Percentiles rank a stretch among this genome's conserved stretches.
Conservation (phyloP, 225 moss, liverwort and hornwort species). For the Neckera pumila region DNA sequence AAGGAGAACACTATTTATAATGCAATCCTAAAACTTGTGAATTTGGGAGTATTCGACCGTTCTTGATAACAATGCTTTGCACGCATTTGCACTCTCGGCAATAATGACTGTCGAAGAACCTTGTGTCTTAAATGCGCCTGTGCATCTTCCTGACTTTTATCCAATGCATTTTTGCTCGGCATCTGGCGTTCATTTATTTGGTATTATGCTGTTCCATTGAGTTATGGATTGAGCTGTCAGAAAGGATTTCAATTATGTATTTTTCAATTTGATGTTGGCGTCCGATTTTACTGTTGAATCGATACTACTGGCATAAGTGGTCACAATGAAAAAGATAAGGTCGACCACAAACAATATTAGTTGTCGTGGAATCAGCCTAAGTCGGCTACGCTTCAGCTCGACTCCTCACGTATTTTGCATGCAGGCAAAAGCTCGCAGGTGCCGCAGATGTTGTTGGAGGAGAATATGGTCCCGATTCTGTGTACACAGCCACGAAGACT, state of each 20-base stretch:
- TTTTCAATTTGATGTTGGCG: not conserved
- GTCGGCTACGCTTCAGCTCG: not conserved
- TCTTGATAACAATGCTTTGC: not conserved
- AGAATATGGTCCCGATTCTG: conserved; percentile 37
- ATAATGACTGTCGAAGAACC: not conserved
- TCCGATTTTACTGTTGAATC: not conserved
- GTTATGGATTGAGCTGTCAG: not conserved
- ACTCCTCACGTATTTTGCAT: not conserved
- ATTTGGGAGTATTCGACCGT: not conserved
- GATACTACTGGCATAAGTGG: not conserved
- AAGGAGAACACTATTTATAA: not conserved
- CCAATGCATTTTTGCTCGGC: not conserved
- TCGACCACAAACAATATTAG: not conserved
- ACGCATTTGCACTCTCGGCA: not conserved
- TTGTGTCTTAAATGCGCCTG: not conserved
- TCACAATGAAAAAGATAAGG: not conserved
- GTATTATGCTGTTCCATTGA: not conserved
- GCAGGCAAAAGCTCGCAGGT: conserved; percentile 71
- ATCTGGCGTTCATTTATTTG: not conserved
- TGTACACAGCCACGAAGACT: conserved; percentile 66
- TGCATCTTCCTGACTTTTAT: not conserved
- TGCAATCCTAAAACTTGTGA: not conserved
- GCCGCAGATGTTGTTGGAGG: conserved; percentile 59
- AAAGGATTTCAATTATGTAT: not conserved
- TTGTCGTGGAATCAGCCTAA: not conserved